Evolutionary conservation across 2,329 filamentous ascomycete genomes (phyloP), one percentile per base, ranked within the genome.

Genomic region (Aureobasidium sp.): DNA sequence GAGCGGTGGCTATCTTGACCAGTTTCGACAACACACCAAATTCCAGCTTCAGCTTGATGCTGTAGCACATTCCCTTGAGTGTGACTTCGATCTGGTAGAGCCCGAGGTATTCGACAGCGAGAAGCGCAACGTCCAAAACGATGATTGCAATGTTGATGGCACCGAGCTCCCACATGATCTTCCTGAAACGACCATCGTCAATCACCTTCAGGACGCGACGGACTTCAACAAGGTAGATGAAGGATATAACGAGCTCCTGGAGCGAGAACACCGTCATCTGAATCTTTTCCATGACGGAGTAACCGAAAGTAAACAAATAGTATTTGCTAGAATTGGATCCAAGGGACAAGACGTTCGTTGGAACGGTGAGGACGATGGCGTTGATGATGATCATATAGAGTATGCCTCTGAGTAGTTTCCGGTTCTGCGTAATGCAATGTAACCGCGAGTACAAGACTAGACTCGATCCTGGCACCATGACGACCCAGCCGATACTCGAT

Each of bases 371-470:
- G 10, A 84, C 61, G 41, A 85, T 65, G 21, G 76, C 77, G 66
- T 85, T 79, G 63, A 77, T 67, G 42, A 85, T 76, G 62, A 88
- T 86, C 79, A 87, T 84, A 59, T 68, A 75, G 0, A 85, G 73
- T 0, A 84, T 78, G 11, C 75, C 73, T 5, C 75, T 77, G 0
- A 86, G 73, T 3, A 79, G 70, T 2, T 71, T 70, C 8, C 77
- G 74, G 45, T 83, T 81, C 16, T 78, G 78, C 32, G 65, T 62
- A 11, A 87, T 77, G 1, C 87, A 75, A 67, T 86, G 83, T 0
- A 87, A 76, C 7, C 85, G 78, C 0, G 83, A 86, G 74, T 83
- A 87, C 1, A 87, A 74, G 1, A 87, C 84, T 13, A 86, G 66
- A 0, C 80, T 80, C 68, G 86, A 82, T 0, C 84, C 85, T 1